Percentiles rank a stretch among this genome's conserved stretches.
Conservation (phyloP, 495 filamentous ascomycete genomes). For the Saxophila tyrrhenica region DNA sequence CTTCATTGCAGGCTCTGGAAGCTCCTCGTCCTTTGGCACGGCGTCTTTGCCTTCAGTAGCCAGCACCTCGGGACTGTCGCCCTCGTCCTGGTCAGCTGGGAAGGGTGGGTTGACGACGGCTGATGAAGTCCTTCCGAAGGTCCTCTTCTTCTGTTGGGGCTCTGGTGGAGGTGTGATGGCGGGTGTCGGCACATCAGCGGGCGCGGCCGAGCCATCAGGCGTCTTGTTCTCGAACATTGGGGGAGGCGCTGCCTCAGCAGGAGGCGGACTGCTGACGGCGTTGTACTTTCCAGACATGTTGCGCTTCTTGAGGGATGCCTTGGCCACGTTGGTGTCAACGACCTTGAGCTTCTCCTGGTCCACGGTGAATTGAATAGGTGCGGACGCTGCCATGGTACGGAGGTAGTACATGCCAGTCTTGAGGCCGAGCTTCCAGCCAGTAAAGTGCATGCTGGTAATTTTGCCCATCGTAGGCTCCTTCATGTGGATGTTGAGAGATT, state of each 20-base stretch:
- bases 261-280: slow-evolving; percentile 28
- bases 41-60: slow-evolving; percentile 51
- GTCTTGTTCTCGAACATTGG: slow-evolving; percentile 47
- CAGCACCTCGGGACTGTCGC: slow-evolving; percentile 63
- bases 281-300: slow-evolving; percentile 35
- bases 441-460: slow-evolving; percentile 98
- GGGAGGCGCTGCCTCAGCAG: slow-evolving; percentile 46
- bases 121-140: slow-evolving; percentile 9
- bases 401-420: slow-evolving; percentile 99
- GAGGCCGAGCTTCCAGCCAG: slow-evolving; percentile 95
- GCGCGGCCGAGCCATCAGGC: slow-evolving; percentile 24
- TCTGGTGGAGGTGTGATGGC: slow-evolving; percentile 50
- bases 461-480: slow-evolving; percentile 99
- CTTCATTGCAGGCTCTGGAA: slow-evolving; percentile 40
- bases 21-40: slow-evolving; percentile 42
- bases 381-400: slow-evolving; percentile 90
- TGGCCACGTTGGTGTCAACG: slow-evolving; percentile 69
- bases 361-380: slow-evolving; percentile 97
- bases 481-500: slow-evolving; percentile 98
- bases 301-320: slow-evolving; percentile 57
- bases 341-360: slow-evolving; percentile 94
- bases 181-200: slow-evolving; percentile 53
- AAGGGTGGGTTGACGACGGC: slow-evolving; percentile 39
- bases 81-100: slow-evolving; percentile 58
- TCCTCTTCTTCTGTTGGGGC: slow-evolving; percentile 33